Evolutionary conservation across 192 early-diverging fungal species (phyloP).

Genomic region (Pilaira anomala): DNA sequence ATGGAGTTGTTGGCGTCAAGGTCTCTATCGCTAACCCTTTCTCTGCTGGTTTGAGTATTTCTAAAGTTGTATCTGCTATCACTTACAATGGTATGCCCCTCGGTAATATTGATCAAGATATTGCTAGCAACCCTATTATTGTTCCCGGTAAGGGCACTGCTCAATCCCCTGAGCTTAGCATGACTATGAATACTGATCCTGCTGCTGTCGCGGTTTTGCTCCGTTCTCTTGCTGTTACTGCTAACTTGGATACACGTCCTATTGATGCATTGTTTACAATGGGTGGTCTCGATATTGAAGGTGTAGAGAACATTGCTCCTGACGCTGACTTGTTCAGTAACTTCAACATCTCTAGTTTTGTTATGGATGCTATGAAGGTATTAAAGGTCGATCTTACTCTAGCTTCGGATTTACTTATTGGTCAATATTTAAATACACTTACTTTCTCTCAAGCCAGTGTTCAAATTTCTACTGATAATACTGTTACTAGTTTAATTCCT

Average conservation of each 20-base stretch:
- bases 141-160: conserved; percentile 40
- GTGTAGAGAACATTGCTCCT: conserved; percentile 25
- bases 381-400: conserved; percentile 49
- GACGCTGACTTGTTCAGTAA: conserved; percentile 35
- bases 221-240: conserved; percentile 40
- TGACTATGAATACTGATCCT: conserved; percentile 52
- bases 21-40: conserved; percentile 56
- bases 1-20: conserved; percentile 40
- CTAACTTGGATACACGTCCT: conserved; percentile 43
- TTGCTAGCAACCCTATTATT: conserved; percentile 37
- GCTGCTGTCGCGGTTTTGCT: conserved; percentile 46
- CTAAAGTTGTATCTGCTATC: conserved; percentile 43
- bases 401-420: conserved; percentile 41
- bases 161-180: conserved; percentile 26
- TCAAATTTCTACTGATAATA: conserved; percentile 40
- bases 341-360: conserved; percentile 46
- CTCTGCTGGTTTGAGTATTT: conserved; percentile 44
- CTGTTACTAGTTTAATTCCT: conserved; percentile 45
- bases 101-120: conserved; percentile 46
- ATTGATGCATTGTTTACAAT: conserved; percentile 45
- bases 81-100: conserved; percentile 40
- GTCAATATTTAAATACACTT: conserved; percentile 46
- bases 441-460: conserved; percentile 38
- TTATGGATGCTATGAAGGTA: conserved; percentile 41
- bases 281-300: conserved; percentile 38